Base-by-base conservation (phyloP, 2,329 filamentous ascomycete species). In the Zasmidium angulare region DNA sequence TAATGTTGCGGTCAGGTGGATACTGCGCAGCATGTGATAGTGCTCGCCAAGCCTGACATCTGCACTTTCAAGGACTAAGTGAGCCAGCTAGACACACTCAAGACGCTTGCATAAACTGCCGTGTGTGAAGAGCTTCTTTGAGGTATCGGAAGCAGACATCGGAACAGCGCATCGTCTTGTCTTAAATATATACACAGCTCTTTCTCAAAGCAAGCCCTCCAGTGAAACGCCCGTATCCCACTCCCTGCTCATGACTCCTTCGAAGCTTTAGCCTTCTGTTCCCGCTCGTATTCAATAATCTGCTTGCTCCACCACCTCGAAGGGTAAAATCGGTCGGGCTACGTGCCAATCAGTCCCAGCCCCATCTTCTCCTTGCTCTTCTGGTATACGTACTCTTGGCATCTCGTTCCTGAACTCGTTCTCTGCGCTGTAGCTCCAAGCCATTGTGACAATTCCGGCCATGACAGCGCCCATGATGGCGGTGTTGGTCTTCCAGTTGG, bases 401-500 rank as follows among this genome's bases (percentile, higher is more conserved):
- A 92, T 91, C 76, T 83, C 86, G 68, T 87, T 83, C 71, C 90
- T 86, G 64, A 83, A 77, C 76, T 96, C 91, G 65, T 86, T 82
- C 68, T 90, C 84, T 43, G 90, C 89, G 73, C 89, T 92, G 63
- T 72, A 77, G 71, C 82, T 89, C 83, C 86, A 93, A 62, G 82
- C 83, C 70, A 89, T 77, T 52, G 83, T 87, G 59, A 84, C 82
- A 66, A 96, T 82, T 64, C 89, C 87, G 66, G 88, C 66, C 53
- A 95, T 81, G 57, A 89, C 84, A 50, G 81, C 83, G 61, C 85
- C 84, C 74, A 92, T 86, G 67, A 95, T 82, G 56, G 88, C 83
- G 3, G 95, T 99, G 82, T 99, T 99, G 71, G 81, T 80, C 77
- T 89, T 95, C 95, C 95, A 99, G 84, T 99, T 99, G 68, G 85